Percentiles rank a stretch among this genome's conserved stretches.
These are phyloP conservation scores for Tagetes patula DNA, from an alignment of 129 eudicot species.

Conservation along the genomic window DNA sequence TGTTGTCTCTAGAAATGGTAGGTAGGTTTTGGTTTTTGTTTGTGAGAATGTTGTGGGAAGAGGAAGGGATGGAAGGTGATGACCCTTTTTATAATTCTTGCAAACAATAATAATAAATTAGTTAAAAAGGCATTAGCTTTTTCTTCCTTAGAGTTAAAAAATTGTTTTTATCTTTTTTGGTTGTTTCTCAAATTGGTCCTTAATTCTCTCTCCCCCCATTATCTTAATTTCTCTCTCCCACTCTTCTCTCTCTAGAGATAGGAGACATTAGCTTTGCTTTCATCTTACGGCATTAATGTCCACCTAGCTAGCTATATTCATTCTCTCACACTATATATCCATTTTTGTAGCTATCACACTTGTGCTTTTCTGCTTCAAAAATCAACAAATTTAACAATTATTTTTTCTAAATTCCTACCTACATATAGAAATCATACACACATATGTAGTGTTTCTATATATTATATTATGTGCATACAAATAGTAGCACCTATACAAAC, in stretches of 20 bases:
- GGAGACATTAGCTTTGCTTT: constrained; percentile 60
- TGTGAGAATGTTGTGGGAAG: constrained; percentile 28
- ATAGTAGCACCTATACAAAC: too few species aligned
- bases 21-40: constrained; percentile 35
- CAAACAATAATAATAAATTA: constrained; percentile 22
- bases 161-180: constrained; percentile 18
- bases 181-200: constrained; percentile 39
- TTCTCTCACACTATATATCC: constrained; percentile 38
- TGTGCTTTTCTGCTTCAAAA: constrained; percentile 13
- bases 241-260: constrained; percentile 29
- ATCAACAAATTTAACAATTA: constrained; percentile 15
- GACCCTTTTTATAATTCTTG: constrained; percentile 48
- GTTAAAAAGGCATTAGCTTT: constrained; percentile 33
- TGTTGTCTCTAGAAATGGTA: constrained; percentile 35
- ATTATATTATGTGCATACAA: too few species aligned
- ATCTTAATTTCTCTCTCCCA: neutral
- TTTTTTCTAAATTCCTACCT: constrained; percentile 30
- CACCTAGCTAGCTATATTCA: constrained; percentile 23
- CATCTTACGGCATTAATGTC: constrained; percentile 72
- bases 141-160: constrained; percentile 24
- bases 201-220: neutral
- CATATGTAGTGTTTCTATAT: neutral
- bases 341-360: constrained; percentile 43
- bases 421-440: constrained; percentile 27
- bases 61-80: constrained; percentile 22